Conservation (phyloP, 106 monocot genomes). For the Allium fistulosum region DNA sequence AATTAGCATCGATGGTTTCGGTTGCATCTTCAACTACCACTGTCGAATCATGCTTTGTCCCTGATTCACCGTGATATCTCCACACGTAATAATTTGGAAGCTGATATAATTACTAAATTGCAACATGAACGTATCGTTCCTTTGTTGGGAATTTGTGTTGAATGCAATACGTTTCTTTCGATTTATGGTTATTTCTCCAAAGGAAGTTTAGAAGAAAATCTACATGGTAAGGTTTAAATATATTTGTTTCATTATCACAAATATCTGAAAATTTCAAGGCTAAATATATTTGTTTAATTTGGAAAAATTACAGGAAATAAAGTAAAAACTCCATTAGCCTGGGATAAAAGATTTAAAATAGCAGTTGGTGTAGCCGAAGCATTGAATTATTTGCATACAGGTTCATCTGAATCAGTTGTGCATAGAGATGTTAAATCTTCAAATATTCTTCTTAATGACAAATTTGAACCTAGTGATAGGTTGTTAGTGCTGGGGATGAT, state of each 20-base stretch:
- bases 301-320: conserved; percentile 31
- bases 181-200: conserved; percentile 58
- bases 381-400: conserved; percentile 54
- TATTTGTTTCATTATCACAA: background rate
- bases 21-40: too few species aligned
- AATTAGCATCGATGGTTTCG: too few species aligned
- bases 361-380: conserved; percentile 69
- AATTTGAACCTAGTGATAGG: conserved; percentile 55
- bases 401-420: conserved; percentile 38
- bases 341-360: conserved; percentile 71
- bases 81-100: too few species aligned
- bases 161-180: conserved; percentile 46
- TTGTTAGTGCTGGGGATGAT: too few species aligned
- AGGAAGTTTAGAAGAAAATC: conserved; percentile 84
- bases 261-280: background rate
- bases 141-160: conserved; percentile 56
- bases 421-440: conserved; percentile 97
- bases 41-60: too few species aligned
- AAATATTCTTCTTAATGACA: conserved; percentile 76
- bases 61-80: too few species aligned
- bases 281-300: background rate
- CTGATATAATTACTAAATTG: conserved; percentile 65
- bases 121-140: conserved; percentile 55
- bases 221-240: conserved; percentile 37
- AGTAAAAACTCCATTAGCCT: conserved; percentile 32